Base-by-base conservation (phyloP, 129 eudicot species). In the Chrysanthemum lavandulifolium region DNA sequence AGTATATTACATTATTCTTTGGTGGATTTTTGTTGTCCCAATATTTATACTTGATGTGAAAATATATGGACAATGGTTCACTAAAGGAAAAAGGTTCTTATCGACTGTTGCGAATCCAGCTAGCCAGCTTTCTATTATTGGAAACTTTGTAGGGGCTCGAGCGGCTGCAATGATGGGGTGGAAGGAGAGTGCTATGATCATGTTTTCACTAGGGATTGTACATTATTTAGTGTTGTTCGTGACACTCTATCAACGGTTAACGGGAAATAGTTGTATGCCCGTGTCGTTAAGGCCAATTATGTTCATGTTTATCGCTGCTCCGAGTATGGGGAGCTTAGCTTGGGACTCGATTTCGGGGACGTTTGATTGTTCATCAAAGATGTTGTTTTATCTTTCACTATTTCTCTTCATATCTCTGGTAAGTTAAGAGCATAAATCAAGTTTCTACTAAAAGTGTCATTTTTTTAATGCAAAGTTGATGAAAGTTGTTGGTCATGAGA, bases 271-370 rank as follows among this genome's bases (percentile, higher is more conserved):
- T 11, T 61, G 80, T 25, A 51, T 84, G 67, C 89, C 89, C 15
- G 73, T 19, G 49, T 72, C 49, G 73, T 81, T 88, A 11, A 73
- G 87, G 76, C 94, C 94, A 8, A 90, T 88, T 36, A 82, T 84
- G 84, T 84, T 84, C 48, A 65, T 85, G 86, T 84, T 88, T 55
- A 64, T 88, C 0, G 94, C 84, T 4, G 83, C 90, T 59, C 92
- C 92, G 7, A 87, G 89, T 29, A 87, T 87, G 89, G 92, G 70
- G 43, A 82, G 92, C 66, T 82, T 88, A 13, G 94, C 94, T 3
- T 88, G 94, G 94, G 81, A 61, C 40, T 82, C 94, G 2, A 80
- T 88, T 5, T 61, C 71, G 1, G 94, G 90, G 49, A 80, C 29
- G 11, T 88, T 88, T 65, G 90, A 84, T 66, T 56, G 25, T 78